Base-by-base conservation (phyloP, 176 grass and related monocot species). In the Hordeum marinum region DNA sequence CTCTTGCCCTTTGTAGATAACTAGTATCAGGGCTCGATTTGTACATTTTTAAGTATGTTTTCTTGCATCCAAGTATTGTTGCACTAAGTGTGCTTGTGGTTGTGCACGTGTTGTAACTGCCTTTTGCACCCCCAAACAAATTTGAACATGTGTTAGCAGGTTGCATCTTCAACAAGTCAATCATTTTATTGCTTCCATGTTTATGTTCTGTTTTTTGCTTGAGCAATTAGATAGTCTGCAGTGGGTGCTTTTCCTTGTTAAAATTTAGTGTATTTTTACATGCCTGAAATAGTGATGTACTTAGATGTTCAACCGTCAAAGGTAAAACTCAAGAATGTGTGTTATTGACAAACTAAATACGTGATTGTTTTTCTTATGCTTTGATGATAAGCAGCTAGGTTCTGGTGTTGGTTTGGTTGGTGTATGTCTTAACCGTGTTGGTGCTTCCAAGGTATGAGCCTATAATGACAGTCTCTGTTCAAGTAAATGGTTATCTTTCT, bases 321-420 rank as follows among this genome's bases (percentile, higher is more conserved):
- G 0, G 4, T 48, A 48, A 68, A 59, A 1, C 40, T 54, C 3
- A 55, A 25, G 60, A 75, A 15, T 40, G 4, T 26, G 3, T 40
- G 31, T 20, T 54, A 8, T 86, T 54, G 24, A 11, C 0, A 24
- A 77, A 32, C 59, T 5, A 65, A 40, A 42, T 18, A 17, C 61
- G 65, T 55, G 7, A 78, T 27, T 80, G 9, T 85, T 80, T 20
- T 20, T 86, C 26, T 52, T 61, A 80, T 87, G 9, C 80, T 74
- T 73, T 35, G 27, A 85, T 88, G 78, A 83, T 35, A 68, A 90
- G 29, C 88, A 95, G 93, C 86, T 98, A 76, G 96, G 96, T 74
- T 95, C 93, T 80, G 96, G 96, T 90, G 93, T 98, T 57, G 96
- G 96, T 82, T 86, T 98, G 86, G 91, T 95, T 58, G 96, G 93